phyloP scores from a whole-genome alignment of 2,329 filamentous ascomycete genomes.

The Drechslera avenae region DNA sequence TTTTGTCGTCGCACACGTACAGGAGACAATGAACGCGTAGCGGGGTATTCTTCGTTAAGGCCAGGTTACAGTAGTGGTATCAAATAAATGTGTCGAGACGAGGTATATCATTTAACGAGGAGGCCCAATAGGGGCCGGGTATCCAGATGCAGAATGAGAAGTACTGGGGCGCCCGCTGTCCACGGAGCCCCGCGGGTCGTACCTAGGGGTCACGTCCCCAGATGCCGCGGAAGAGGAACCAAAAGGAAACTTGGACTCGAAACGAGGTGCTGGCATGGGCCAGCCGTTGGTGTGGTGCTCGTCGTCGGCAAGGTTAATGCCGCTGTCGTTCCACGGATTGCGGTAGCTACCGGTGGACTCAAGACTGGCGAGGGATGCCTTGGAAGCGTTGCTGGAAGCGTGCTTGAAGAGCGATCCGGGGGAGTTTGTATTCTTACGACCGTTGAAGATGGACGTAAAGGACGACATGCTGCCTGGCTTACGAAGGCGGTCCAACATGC shows the following conservation, averaged over 20 bases:
- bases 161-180: constrained; percentile 92
- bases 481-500: constrained; percentile 85
- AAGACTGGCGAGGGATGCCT: constrained; percentile 93
- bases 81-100: constrained; percentile 34
- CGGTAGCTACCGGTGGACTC: constrained; percentile 95
- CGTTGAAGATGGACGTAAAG: constrained; percentile 92
- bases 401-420: constrained; percentile 82
- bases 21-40: constrained; percentile 34
- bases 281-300: constrained; percentile 60
- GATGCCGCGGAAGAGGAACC: constrained; percentile 59
- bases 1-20: constrained; percentile 45
- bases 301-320: constrained; percentile 87
- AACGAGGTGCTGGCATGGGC: constrained; percentile 48
- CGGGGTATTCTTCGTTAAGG: constrained; percentile 48
- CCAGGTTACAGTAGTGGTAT: constrained; percentile 39
- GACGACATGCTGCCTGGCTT: constrained; percentile 95
- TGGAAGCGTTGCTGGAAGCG: constrained; percentile 85
- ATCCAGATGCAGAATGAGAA: constrained; percentile 97
- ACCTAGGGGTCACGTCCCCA: constrained; percentile 82
- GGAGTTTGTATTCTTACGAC: constrained; percentile 89
- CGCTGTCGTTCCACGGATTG: constrained; percentile 98
- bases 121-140: constrained; percentile 89
- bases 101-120: constrained; percentile 71
- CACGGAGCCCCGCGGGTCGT: constrained; percentile 81
- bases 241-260: constrained; percentile 68